Percentiles rank a stretch among this genome's conserved stretches.
Conservation (phyloP, 257 asterid species). For the Solanum stenotomum region DNA sequence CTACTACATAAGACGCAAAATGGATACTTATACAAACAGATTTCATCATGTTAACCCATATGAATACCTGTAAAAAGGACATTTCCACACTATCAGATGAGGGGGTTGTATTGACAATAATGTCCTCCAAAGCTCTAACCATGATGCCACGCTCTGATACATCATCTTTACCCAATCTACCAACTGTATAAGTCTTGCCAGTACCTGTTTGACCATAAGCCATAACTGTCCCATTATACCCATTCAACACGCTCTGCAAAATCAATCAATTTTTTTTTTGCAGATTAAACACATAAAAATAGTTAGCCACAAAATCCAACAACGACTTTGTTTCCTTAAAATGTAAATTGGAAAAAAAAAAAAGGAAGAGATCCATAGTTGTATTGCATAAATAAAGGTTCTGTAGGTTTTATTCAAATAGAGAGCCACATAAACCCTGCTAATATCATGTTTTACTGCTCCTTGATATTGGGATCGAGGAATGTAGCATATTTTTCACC, state of each 20-base stretch:
- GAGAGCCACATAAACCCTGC: background rate
- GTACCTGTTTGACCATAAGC: slow-evolving; percentile 95
- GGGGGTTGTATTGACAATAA: slow-evolving; percentile 37
- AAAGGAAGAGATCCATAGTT: background rate
- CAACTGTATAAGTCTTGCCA: slow-evolving; percentile 88
- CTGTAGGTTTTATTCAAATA: background rate
- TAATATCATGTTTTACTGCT: background rate
- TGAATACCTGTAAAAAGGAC: slow-evolving; percentile 70
- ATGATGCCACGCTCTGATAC: slow-evolving; percentile 83
- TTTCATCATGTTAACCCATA: background rate
- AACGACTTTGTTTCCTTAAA: background rate
- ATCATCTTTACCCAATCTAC: slow-evolving; percentile 63
- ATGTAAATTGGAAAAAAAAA: background rate
- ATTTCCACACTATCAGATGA: slow-evolving; percentile 59
- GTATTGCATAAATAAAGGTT: background rate
- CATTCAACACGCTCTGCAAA: slow-evolving; percentile 82
- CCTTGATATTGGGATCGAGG: background rate
- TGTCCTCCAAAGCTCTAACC: slow-evolving; percentile 87
- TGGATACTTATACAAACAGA: background rate
- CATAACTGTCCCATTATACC: slow-evolving; percentile 90
- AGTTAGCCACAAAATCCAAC: background rate
- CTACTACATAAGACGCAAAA: background rate
- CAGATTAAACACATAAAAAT: background rate
- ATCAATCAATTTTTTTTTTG: slow-evolving; percentile 2
- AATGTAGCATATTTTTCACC: background rate